These are phyloP conservation scores for Curvularia hawaiiensis DNA, from an alignment of 2,329 filamentous ascomycete species.

Conservation along the genomic window DNA sequence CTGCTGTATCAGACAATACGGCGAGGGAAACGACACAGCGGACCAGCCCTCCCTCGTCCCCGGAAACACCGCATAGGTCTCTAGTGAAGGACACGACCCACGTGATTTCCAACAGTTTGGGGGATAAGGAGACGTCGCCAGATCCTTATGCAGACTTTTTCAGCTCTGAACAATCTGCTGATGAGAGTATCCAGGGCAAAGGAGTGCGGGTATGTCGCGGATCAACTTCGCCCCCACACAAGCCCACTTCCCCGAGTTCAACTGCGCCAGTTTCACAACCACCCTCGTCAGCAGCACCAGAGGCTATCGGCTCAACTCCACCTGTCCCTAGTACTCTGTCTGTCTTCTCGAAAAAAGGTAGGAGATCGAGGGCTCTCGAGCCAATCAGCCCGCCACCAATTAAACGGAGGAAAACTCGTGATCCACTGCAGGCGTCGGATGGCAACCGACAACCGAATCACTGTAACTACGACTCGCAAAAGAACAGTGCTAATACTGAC, in stretches of 20 bases:
- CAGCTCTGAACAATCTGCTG: constrained; percentile 19
- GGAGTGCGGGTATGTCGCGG: constrained; percentile 26
- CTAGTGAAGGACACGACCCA: not conserved
- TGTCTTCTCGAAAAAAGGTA: not conserved
- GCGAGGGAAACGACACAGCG: constrained; percentile 28
- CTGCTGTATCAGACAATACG: constrained; percentile 25
- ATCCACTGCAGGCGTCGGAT: constrained; percentile 18
- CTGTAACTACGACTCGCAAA: constrained; percentile 26
- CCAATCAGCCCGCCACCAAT: constrained; percentile 25
- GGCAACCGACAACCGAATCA: constrained; percentile 19
- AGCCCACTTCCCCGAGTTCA: not conserved
- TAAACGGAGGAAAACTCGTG: constrained; percentile 24
- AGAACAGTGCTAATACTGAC: constrained; percentile 23
- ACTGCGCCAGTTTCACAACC: not conserved
- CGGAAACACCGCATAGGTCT: constrained; percentile 10
- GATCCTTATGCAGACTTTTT: constrained; percentile 9
- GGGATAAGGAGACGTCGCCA: constrained; percentile 3
- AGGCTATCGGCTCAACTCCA: no score
- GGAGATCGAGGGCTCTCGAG: constrained; percentile 13
- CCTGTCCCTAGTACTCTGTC: not conserved
- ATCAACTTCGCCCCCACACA: not conserved
- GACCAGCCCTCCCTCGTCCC: constrained; percentile 22
- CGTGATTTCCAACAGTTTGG: not conserved
- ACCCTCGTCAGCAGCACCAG: not conserved
- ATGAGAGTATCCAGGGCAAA: constrained; percentile 29